A percentile compares a stretch with the other conserved stretches of the same genome.
Conservation (phyloP, 1,284 basidiomycete species). For the Violaceomyces palustris region DNA sequence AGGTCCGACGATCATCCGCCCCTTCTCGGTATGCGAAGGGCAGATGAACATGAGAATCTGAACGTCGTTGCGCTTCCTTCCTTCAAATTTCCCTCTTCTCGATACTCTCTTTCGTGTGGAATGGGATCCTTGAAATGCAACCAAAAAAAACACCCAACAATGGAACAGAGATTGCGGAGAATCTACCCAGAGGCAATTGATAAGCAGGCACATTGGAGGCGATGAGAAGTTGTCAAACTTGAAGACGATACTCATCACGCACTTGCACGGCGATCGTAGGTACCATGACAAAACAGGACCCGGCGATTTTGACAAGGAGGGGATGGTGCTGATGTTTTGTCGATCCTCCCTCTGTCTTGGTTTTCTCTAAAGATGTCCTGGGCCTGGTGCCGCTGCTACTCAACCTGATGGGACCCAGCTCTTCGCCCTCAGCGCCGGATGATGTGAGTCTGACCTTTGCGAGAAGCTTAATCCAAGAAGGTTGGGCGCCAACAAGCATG, state of each 20-base stretch:
- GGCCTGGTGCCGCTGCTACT: slow-evolving; percentile 47
- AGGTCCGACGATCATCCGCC: too few species aligned
- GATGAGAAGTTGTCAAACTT: slow-evolving; percentile 42
- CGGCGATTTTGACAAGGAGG: not conserved
- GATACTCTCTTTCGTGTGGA: too few species aligned
- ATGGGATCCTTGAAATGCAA: too few species aligned
- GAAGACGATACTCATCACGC: slow-evolving; percentile 46
- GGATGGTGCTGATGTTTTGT: not conserved
- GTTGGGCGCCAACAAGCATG: too few species aligned
- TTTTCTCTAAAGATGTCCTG: slow-evolving; percentile 17
- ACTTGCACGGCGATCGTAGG: slow-evolving; percentile 45
- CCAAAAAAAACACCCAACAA: too few species aligned
- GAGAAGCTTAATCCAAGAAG: too few species aligned
- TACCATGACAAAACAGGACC: not conserved
- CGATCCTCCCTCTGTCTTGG: not conserved
- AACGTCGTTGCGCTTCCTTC: not conserved
- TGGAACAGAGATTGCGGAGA: slow-evolving; percentile 52
- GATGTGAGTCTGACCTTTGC: too few species aligned
- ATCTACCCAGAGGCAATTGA: slow-evolving; percentile 45
- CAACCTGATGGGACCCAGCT: slow-evolving; percentile 50
- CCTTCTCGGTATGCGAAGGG: too few species aligned
- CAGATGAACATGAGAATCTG: not conserved
- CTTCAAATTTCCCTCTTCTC: not conserved
- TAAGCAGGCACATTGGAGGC: slow-evolving; percentile 28
- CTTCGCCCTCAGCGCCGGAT: too few species aligned